A percentile compares a stretch with the other conserved stretches of the same genome.
Conservation (phyloP, 2,329 filamentous ascomycete species). For the Alternaria sp. region DNA sequence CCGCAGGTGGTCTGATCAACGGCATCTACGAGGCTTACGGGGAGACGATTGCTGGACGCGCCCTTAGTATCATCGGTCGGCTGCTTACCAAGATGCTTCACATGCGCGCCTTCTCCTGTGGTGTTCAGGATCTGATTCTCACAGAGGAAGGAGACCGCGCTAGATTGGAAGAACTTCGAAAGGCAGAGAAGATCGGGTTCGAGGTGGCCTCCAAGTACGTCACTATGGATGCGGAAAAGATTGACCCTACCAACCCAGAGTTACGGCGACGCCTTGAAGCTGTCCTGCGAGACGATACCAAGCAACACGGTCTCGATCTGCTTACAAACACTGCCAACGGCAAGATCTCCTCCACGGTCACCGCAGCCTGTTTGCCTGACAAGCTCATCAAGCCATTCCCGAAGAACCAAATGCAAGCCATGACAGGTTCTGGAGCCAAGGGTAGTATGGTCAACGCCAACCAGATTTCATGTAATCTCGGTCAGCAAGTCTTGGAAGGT, state of each 20-base stretch:
- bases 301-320: slow-evolving; percentile 89
- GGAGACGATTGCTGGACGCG: slow-evolving; percentile 82
- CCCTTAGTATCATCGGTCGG: slow-evolving; percentile 88
- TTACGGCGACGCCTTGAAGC: slow-evolving; percentile 83
- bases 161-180: slow-evolving; percentile 73
- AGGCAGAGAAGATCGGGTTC: slow-evolving; percentile 75
- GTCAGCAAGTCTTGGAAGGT: slow-evolving; percentile 95
- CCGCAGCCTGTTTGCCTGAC: slow-evolving; percentile 78
- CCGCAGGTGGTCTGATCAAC: slow-evolving; percentile 86
- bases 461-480: slow-evolving; percentile 95
- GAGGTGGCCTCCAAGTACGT: slow-evolving; percentile 89
- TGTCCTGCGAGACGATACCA: slow-evolving; percentile 87
- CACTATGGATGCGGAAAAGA: slow-evolving; percentile 73
- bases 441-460: slow-evolving; percentile 93
- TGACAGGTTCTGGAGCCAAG: slow-evolving; percentile 97
- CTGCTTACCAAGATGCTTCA: slow-evolving; percentile 89
- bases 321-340: slow-evolving; percentile 78
- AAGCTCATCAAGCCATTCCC: slow-evolving; percentile 93
- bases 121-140: slow-evolving; percentile 92
- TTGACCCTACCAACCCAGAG: slow-evolving; percentile 72
- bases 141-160: slow-evolving; percentile 79
- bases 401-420: slow-evolving; percentile 97
- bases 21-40: slow-evolving; percentile 94
- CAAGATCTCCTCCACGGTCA: slow-evolving; percentile 79
- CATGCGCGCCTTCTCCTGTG: slow-evolving; percentile 95